Evolutionary conservation across 257 asterid genomes (phyloP).

Genomic region (Thymus quinquecostatus): DNA sequence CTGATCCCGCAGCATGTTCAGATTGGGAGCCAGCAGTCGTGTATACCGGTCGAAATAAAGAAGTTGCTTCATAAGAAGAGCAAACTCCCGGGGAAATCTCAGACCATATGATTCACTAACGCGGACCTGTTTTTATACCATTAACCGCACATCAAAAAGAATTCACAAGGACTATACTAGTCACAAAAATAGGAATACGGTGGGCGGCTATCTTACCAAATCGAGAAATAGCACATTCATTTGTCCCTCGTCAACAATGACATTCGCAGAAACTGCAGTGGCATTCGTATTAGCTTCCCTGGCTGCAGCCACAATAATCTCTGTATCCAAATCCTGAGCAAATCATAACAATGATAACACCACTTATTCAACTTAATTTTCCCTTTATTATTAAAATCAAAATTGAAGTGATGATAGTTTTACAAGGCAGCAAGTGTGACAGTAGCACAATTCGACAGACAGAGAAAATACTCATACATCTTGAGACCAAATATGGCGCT

Average conservation of each 20-base stretch:
- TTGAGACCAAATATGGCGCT: too few species aligned
- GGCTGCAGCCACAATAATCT: slow-evolving; percentile 87
- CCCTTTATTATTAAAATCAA: too few species aligned
- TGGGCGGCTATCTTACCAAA: slow-evolving; percentile 56
- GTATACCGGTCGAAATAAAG: slow-evolving; percentile 97
- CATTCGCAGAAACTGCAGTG: slow-evolving; percentile 82
- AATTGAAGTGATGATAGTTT: too few species aligned
- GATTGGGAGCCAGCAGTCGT: slow-evolving; percentile 83
- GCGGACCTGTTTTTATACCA: slow-evolving; percentile 57
- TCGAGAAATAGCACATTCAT: slow-evolving; percentile 96
- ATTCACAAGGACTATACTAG: not conserved
- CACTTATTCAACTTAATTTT: too few species aligned
- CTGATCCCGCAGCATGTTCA: slow-evolving; percentile 95
- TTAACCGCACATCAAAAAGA: not conserved
- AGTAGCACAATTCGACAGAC: too few species aligned
- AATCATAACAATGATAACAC: not conserved
- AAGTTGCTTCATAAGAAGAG: slow-evolving; percentile 93
- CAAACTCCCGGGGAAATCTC: slow-evolving; percentile 95
- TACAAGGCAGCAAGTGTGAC: too few species aligned
- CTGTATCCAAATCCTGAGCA: slow-evolving; percentile 82
- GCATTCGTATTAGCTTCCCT: slow-evolving; percentile 70
- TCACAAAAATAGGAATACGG: not conserved
- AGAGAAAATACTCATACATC: too few species aligned
- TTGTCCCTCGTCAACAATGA: slow-evolving; percentile 83
- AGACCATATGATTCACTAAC: slow-evolving; percentile 96